These are phyloP conservation scores for Apium graveolens DNA, from an alignment of 129 eudicot species.

Conservation along the genomic window DNA sequence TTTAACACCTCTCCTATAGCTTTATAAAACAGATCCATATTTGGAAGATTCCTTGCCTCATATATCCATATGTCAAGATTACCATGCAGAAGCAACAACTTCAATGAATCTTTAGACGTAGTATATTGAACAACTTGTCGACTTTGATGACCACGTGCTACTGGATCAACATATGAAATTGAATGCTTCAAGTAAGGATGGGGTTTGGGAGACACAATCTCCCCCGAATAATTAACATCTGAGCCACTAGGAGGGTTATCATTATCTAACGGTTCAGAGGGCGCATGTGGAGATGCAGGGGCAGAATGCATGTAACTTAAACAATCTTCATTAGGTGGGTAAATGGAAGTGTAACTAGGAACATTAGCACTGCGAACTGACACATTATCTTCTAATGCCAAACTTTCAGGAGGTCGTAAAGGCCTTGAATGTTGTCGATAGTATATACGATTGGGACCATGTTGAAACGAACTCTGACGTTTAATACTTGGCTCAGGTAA, in stretches of 20 bases:
- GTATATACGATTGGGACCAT: constrained; percentile 13
- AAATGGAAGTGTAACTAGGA: constrained; percentile 32
- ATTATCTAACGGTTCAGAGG: constrained; percentile 22
- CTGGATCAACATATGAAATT: constrained; percentile 24
- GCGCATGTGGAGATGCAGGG: constrained; percentile 62
- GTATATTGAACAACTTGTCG: neutral
- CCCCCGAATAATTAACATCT: constrained; percentile 19
- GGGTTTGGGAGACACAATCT: constrained; percentile 19
- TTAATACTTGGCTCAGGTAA: constrained; percentile 23
- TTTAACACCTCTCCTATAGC: neutral
- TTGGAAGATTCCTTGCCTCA: neutral
- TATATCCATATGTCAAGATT: neutral
- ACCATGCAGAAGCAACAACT: constrained; percentile 1
- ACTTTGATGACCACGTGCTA: neutral
- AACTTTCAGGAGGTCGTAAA: constrained; percentile 23
- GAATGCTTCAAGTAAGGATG: constrained; percentile 25
- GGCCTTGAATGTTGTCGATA: constrained; percentile 23
- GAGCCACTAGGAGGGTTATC: constrained; percentile 15
- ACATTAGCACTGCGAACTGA: constrained; percentile 15
- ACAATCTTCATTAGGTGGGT: constrained; percentile 50
- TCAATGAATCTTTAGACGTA: neutral
- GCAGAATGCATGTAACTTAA: constrained; percentile 37
- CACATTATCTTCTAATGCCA: constrained; percentile 28
- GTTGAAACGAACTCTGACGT: constrained; percentile 9
- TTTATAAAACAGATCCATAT: neutral